Evolutionary conservation across 495 filamentous ascomycete species (phyloP).

Genomic region (Penicillium crystallinum): DNA sequence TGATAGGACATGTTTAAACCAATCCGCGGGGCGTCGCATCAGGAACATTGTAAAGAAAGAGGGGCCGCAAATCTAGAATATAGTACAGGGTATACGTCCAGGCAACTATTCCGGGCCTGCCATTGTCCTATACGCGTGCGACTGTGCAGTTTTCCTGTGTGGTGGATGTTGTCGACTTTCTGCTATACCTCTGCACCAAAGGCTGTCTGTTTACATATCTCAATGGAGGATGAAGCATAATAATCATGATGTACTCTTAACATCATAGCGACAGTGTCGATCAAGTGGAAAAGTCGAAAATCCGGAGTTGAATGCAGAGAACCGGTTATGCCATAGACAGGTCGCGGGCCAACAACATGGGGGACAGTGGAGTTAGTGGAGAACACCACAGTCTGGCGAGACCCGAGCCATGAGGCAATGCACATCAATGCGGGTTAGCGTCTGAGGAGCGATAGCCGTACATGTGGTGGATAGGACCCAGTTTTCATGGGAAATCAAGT

Average conservation of each 20-base stretch:
- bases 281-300: neutral
- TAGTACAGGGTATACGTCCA: neutral
- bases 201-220: too few relatives aligned
- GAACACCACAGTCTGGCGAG: neutral
- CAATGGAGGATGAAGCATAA: too few relatives aligned
- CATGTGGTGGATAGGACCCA: neutral
- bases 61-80: neutral
- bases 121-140: neutral
- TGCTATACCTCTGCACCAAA: too few relatives aligned
- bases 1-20: neutral
- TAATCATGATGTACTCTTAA: neutral
- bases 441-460: neutral
- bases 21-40: neutral
- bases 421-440: conserved; percentile 3
- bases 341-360: neutral
- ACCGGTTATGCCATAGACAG: neutral
- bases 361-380: neutral
- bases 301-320: neutral
- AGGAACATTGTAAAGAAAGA: neutral
- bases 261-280: neutral
- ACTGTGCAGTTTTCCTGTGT: too few relatives aligned
- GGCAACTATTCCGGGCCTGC: neutral
- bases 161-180: too few relatives aligned
- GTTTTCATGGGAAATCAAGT: neutral
- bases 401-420: neutral